Evolutionary conservation across 371 early-diverging fungal species (phyloP).

Genomic region (Saksenaea vasiformis): DNA sequence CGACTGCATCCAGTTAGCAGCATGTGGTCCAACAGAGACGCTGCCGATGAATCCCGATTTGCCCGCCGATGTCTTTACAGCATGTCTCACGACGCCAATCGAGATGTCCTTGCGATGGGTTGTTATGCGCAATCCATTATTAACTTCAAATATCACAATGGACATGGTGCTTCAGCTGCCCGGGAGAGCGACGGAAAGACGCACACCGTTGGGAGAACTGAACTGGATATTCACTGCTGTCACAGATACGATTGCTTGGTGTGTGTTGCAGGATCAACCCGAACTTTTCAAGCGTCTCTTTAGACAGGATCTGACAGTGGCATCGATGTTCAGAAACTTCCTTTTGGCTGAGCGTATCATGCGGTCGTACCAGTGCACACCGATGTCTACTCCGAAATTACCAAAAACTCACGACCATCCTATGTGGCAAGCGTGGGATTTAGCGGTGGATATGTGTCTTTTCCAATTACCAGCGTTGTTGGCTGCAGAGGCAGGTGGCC

Average conservation of each 20-base stretch:
- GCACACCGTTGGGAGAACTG: constrained; percentile 94
- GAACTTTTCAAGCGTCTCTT: constrained; percentile 91
- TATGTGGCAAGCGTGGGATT: constrained; percentile 96
- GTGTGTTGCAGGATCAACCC: constrained; percentile 75
- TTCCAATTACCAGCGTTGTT: constrained; percentile 84
- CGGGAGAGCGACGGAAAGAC: constrained; percentile 86
- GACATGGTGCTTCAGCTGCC: constrained; percentile 91
- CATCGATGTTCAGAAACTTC: constrained; percentile 94
- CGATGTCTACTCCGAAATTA: constrained; percentile 83
- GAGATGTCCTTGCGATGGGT: constrained; percentile 94
- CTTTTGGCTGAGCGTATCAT: constrained; percentile 94
- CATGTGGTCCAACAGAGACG: constrained; percentile 83
- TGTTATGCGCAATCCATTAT: constrained; percentile 81
- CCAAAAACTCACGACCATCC: constrained; percentile 92
- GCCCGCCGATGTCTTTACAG: constrained; percentile 96
- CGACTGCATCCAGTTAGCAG: constrained; percentile 94
- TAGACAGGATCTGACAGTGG: constrained; percentile 95
- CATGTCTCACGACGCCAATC: constrained; percentile 95
- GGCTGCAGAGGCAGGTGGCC: constrained; percentile 58
- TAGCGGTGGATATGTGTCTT: constrained; percentile 93
- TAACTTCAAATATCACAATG: constrained; percentile 70
- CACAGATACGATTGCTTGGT: constrained; percentile 99
- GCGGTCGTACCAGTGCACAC: constrained; percentile 89
- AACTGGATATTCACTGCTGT: constrained; percentile 99
- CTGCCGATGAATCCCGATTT: constrained; percentile 93